These are phyloP conservation scores for Zygosaccharomyces pseudorouxii DNA, from an alignment of 805 yeast genomes.

Conservation along the genomic window DNA sequence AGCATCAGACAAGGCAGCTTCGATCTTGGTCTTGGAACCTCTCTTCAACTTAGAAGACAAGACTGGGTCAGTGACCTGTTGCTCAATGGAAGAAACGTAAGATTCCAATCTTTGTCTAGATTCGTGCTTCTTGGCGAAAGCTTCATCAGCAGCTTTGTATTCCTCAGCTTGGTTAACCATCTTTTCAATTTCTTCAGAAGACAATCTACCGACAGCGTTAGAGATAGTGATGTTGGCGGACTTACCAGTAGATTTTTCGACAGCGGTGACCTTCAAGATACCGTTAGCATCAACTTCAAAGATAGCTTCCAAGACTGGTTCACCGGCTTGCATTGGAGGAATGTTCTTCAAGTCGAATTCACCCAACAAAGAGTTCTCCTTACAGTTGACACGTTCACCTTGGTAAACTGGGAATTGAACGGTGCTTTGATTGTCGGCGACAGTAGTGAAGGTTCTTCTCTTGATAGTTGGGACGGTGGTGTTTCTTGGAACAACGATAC, in stretches of 20 bases:
- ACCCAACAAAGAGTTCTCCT: conserved; percentile 96
- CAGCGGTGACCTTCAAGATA: conserved; percentile 98
- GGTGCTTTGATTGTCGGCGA: conserved; percentile 97
- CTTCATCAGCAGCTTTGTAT: conserved; percentile 98
- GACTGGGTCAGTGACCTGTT: conserved; percentile 97
- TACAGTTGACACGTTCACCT: conserved; percentile 99
- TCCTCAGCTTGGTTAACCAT: conserved; percentile 98
- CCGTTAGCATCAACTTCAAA: conserved; percentile 99
- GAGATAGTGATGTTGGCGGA: conserved; percentile 98
- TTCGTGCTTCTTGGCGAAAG: conserved; percentile 99
- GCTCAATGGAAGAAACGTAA: conserved; percentile 92
- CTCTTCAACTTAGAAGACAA: conserved; percentile 96
- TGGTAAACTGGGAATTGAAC: conserved; percentile 99
- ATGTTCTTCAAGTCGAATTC: conserved; percentile 97
- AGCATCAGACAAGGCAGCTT: conserved; percentile 96
- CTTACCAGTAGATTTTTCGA: conserved; percentile 98
- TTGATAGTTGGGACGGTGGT: conserved; percentile 98
- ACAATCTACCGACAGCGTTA: conserved; percentile 97
- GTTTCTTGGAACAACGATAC: conserved; percentile 99
- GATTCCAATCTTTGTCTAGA: conserved; percentile 99
- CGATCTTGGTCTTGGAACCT: conserved; percentile 95
- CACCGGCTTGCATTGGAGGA: conserved; percentile 99
- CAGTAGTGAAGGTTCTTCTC: conserved; percentile 98
- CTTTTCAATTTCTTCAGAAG: conserved; percentile 94
- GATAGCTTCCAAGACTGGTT: conserved; percentile 98